phyloP scores from a whole-genome alignment of 768 basidiomycete species.

The Tulasnella calospora region DNA sequence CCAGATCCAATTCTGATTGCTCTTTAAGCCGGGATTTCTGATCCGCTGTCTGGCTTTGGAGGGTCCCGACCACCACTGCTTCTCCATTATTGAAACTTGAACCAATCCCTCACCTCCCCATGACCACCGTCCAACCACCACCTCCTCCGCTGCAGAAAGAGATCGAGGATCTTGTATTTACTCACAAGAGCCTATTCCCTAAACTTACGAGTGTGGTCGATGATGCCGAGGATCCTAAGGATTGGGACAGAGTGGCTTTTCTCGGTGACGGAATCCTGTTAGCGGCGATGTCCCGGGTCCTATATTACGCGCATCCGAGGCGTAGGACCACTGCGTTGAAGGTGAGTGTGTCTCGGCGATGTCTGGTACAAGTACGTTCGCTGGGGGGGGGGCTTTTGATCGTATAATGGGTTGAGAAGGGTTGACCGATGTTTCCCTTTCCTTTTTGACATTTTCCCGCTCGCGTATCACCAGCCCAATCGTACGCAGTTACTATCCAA shows the following conservation, averaged over 20 bases:
- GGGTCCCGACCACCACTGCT: no score
- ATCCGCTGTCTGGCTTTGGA: no score
- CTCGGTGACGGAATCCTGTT: constrained; percentile 17
- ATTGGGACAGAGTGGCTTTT: constrained; percentile 22
- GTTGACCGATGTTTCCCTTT: no score
- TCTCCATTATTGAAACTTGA: background rate
- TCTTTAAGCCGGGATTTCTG: no score
- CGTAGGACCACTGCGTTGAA: background rate
- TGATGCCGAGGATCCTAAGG: background rate
- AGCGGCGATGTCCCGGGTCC: background rate
- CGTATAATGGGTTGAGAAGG: no score
- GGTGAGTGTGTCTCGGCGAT: background rate
- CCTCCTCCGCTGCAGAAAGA: background rate
- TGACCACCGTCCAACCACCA: background rate
- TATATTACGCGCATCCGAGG: background rate
- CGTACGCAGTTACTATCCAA: constrained; percentile 2
- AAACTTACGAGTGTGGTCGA: background rate
- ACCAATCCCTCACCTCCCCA: background rate
- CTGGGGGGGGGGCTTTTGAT: no score
- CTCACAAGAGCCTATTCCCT: background rate
- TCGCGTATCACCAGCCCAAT: background rate
- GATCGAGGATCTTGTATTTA: background rate
- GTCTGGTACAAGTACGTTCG: no score
- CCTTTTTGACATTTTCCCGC: no score
- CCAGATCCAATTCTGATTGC: no score